Evolutionary conservation across 2,329 filamentous ascomycete genomes (phyloP).

Genomic region (Ceratocystis diversiconidia): DNA sequence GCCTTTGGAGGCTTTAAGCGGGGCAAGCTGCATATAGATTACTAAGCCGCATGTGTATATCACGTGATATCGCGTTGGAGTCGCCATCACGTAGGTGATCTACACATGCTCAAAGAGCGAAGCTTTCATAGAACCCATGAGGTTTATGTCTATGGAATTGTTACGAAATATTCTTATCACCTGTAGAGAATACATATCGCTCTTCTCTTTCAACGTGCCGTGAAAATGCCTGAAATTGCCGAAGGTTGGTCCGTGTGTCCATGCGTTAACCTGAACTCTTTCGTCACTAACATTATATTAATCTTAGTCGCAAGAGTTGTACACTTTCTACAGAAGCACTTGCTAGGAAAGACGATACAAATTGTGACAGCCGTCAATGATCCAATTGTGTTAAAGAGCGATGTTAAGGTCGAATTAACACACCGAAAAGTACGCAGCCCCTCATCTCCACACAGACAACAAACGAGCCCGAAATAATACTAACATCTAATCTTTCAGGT

Average conservation of each 20-base stretch:
- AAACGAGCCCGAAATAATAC: background rate
- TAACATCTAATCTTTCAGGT: slow-evolving; percentile 33
- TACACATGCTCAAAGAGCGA: background rate
- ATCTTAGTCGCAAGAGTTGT: slow-evolving; percentile 62
- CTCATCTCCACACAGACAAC: background rate
- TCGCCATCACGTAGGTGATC: background rate
- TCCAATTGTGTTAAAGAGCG: slow-evolving; percentile 73
- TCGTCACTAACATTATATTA: background rate
- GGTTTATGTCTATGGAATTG: no score
- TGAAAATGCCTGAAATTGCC: slow-evolving; percentile 46
- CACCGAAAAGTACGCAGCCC: background rate
- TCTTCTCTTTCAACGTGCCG: no score
- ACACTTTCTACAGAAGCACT: slow-evolving; percentile 65
- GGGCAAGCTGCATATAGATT: background rate
- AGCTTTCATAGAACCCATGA: no score
- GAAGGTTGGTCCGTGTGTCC: slow-evolving; percentile 31
- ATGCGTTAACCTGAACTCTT: slow-evolving; percentile 2
- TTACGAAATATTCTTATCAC: no score
- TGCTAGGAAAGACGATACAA: slow-evolving; percentile 70
- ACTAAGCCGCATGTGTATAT: slow-evolving; percentile 4
- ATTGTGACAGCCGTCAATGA: slow-evolving; percentile 63
- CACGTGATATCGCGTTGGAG: slow-evolving; percentile 23
- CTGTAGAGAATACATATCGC: no score
- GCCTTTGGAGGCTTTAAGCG: background rate
- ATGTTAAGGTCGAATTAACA: slow-evolving; percentile 49